Base-by-base conservation (phyloP, 1,284 basidiomycete genomes). In the Apiotrichum mycotoxinovorans region DNA sequence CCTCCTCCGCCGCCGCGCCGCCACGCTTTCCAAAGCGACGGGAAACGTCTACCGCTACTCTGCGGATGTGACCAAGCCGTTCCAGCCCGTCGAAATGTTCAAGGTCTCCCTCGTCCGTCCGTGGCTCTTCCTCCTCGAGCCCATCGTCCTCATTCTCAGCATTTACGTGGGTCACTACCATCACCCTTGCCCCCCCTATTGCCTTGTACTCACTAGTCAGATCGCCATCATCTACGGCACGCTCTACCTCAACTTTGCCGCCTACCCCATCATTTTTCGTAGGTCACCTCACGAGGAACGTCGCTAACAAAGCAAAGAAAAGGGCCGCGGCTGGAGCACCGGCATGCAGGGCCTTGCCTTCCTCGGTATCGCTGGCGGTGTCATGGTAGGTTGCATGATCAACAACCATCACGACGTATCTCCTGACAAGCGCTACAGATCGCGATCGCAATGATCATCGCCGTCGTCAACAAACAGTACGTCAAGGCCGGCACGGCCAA, bases 91-190 rank as follows among this genome's bases (percentile, higher is more conserved):
- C 12, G 52, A 62, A 11, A 60, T 70, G 38, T 69, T 73, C 49
- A 67, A 69, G 61, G 44, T 42, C 67, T 50, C 63, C 62, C 63
- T 79, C 54, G 66, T 74, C 9, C 79, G 79, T 0, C 77, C 76
- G 64, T 55, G 83, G 82, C 63, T 87, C 67, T 77, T 88, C 34
- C 74, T 81, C 60, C 84, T 81, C 5, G 86, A 88, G 70, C 83
- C 84, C 12, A 87, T 88, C 62, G 85, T 87, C 3, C 72, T 84
- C 12, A 76, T 83, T 20, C 78, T 87, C 23, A 81, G 85, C 0
- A 67, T 66, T 4, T 69, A 67, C 40, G n/a, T 38, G 18, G 18
- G 83, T 84, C 12, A n/a, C n/a, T n/a, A n/a, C n/a, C n/a, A n/a
- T n/a, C n/a, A n/a, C n/a, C n/a, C n/a, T n/a, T n/a, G n/a, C n/a